phyloP scores from a whole-genome alignment of 257 asterid species.

The Jacaranda copaia region DNA sequence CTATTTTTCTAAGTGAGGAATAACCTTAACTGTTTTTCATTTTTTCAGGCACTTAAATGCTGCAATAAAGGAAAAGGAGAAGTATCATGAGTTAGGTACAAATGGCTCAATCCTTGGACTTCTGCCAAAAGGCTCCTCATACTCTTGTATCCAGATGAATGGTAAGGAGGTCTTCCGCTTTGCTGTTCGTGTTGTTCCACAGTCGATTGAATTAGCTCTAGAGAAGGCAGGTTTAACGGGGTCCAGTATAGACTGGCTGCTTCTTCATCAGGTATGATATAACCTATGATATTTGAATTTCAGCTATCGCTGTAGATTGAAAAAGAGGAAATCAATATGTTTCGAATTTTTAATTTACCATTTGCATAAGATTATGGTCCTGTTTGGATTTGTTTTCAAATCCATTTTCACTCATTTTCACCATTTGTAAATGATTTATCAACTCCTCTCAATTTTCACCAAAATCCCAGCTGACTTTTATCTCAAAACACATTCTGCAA shows the following conservation, averaged over 20 bases:
- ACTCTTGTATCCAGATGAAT: conserved; percentile 93
- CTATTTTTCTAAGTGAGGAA: conserved; percentile 20
- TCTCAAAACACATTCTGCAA: too few species aligned
- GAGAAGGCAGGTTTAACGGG: conserved; percentile 78
- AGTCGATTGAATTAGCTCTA: conserved; percentile 81
- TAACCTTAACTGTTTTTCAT: neutral
- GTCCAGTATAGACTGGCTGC: conserved; percentile 86
- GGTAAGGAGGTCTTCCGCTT: conserved; percentile 98
- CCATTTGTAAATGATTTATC: too few species aligned
- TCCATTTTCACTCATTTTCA: too few species aligned
- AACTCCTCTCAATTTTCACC: too few species aligned
- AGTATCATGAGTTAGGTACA: conserved; percentile 51
- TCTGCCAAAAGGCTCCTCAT: conserved; percentile 67
- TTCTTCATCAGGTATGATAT: conserved; percentile 90
- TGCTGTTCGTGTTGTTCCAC: conserved; percentile 92
- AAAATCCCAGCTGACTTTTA: too few species aligned
- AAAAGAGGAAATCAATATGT: neutral
- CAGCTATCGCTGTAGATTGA: neutral
- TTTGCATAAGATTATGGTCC: neutral
- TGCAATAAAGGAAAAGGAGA: conserved; percentile 56
- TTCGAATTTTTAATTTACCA: neutral
- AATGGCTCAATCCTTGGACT: conserved; percentile 74
- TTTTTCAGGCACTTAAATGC: conserved; percentile 72
- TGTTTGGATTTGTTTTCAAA: too few species aligned
- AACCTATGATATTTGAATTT: conserved; percentile 37